A percentile compares a stretch with the other conserved stretches of the same genome.
These are phyloP conservation scores for Trypanosoma vivax DNA, from an alignment of 208 protist species.

Conservation along the genomic window DNA sequence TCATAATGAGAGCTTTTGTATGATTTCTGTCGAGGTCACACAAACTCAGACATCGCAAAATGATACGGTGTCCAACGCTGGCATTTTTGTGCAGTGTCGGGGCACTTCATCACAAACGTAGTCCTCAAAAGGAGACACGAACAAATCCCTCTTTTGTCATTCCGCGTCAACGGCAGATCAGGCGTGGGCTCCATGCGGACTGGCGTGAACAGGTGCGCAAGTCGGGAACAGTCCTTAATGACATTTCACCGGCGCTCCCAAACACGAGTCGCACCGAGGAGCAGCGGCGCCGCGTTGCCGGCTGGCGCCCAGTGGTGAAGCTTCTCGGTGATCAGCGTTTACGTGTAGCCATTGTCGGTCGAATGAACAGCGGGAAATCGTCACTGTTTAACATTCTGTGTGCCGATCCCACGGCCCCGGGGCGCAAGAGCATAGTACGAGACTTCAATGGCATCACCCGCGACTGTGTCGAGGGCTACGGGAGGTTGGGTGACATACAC, in stretches of 20 bases:
- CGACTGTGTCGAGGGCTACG: constrained; percentile 77
- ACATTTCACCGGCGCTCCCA: constrained; percentile 67
- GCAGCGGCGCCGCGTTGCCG: constrained; percentile 65
- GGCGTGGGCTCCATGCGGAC: constrained; percentile 33
- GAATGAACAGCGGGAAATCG: constrained; percentile 88
- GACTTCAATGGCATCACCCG: constrained; percentile 86
- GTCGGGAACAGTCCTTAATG: constrained; percentile 55
- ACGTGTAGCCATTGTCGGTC: constrained; percentile 80
- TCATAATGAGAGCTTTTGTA: no score
- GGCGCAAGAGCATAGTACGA: constrained; percentile 64
- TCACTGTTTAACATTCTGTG: constrained; percentile 87
- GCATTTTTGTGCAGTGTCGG: not conserved
- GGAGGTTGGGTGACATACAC: constrained; percentile 58
- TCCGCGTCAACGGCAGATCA: constrained; percentile 44
- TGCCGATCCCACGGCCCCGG: constrained; percentile 50
- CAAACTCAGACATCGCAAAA: no score
- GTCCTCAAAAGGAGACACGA: no score
- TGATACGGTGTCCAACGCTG: no score
- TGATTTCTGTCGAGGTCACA: no score
- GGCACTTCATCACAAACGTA: not conserved
- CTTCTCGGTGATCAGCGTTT: constrained; percentile 74
- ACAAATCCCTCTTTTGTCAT: constrained; percentile 8
- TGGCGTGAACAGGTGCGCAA: constrained; percentile 59
- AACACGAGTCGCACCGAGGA: constrained; percentile 53
- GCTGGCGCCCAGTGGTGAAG: constrained; percentile 78